Base-by-base conservation (phyloP, 805 yeast genomes). In the Peterozyma toletana region DNA sequence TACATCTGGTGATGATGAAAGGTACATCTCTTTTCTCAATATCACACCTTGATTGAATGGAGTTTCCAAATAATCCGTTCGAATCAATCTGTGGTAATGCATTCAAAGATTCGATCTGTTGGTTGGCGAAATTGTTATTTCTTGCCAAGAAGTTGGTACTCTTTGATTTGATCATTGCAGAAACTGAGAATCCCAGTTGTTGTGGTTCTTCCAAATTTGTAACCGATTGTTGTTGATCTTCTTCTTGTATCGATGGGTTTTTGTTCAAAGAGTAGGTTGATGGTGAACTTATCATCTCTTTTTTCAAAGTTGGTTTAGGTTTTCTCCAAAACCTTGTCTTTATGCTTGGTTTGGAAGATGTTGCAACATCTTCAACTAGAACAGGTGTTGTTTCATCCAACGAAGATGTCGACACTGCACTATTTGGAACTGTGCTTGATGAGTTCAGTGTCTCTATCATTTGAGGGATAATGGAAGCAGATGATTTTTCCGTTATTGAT, bases 11-110 rank as follows among this genome's bases (percentile, higher is more conserved):
- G 10, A 93, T 73, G 29, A 93, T 75, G 50, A 77, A 62, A 11
- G 99, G 99, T 10, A 87, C 72, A 10, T 58, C 50, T 30, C 75
- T 67, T 13, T 73, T 70, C 56, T 91, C 99, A 51, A 63, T 70
- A 13, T 66, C 64, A 11, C 86, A 73, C 42, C 95, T 70, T 43
- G 73, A 69, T 46, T 80, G 83, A 42, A 91, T 69, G 1, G 88
- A 71, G 9, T 79, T 69, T 33, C 72, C 65, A 50, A 75, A 70
- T 21, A 72, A 58, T 16, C 16, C 48, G 27, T 18, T 41, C 11
- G 43, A 30, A 27, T 37, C 41, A 9, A 42, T 11, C 27, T 41
- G 35, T 48, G 53, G n/a, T 48, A 51, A n/a, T 18, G n/a, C 3
- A 33, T 18, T 7, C 39, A 14, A 21, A 16, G 16, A 48, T 43